A percentile compares a stretch with the other conserved stretches of the same genome.
Conservation (phyloP, 352 stramenopile genomes). For the Thalassiosira hispida region DNA sequence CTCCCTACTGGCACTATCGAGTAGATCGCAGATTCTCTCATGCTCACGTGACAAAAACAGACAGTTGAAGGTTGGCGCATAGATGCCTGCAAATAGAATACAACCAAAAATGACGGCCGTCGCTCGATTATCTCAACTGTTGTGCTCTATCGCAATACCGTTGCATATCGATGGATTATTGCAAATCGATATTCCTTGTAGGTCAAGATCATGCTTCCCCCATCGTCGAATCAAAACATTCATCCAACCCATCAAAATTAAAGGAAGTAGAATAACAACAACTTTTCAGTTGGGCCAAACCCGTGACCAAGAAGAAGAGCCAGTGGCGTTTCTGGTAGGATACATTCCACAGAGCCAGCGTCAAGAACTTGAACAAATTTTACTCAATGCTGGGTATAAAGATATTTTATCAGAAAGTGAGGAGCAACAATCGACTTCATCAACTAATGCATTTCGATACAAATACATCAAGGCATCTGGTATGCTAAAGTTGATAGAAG, state of each 20-base stretch:
- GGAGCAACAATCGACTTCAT: slow-evolving; percentile 7
- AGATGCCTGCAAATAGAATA: no score
- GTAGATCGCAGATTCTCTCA: no score
- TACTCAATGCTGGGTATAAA: slow-evolving; percentile 5
- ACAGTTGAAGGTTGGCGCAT: no score
- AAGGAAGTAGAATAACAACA: neutral
- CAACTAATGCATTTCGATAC: slow-evolving; percentile 2
- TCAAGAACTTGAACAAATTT: slow-evolving; percentile 7
- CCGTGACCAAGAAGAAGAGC: neutral
- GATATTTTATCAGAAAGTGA: neutral
- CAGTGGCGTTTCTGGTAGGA: slow-evolving; percentile 6
- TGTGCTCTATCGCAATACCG: neutral
- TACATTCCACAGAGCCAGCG: slow-evolving; percentile 6
- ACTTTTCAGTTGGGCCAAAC: neutral
- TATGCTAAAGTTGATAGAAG: slow-evolving; percentile 17
- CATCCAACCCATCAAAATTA: neutral
- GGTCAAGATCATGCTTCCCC: neutral
- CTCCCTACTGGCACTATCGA: no score
- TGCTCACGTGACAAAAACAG: no score
- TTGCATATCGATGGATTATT: neutral
- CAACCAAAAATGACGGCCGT: no score
- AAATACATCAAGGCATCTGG: slow-evolving; percentile 5
- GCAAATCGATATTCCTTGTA: neutral
- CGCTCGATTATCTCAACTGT: neutral
- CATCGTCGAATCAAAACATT: neutral